Evolutionary conservation across 352 stramenopile genomes (phyloP), one percentile per base, ranked within the genome.

Genomic region (Globisporangium mamillatum): DNA sequence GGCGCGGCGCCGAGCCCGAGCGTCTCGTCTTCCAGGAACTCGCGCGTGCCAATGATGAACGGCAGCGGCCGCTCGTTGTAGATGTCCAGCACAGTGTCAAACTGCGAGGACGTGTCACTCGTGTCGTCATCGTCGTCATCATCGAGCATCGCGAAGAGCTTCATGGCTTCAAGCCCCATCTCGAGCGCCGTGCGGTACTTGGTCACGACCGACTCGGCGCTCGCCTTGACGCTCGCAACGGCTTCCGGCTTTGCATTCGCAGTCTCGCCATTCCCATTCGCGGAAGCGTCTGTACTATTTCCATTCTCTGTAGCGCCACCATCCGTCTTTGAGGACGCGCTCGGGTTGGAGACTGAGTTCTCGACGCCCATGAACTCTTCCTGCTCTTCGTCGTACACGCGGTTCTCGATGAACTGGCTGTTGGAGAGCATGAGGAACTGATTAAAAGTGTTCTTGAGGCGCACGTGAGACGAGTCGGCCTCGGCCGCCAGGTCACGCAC

Each of bases 341-440:
- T 70, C n/a, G 52, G 29, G 29, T 63, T 54, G 14, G 60, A 29
- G 1, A 53, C 63, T 0, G 36, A 54, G 3, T 59, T 71, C n/a
- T 79, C 81, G 3, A 71, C 63, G 52, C 69, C 75, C 20, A 84
- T 86, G 52, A 88, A 77, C 69, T 93, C 83, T 22, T 93, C 86
- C 64, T 94, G 87, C 55, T 95, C 87, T 54, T 95, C 86, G 70
- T 95, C 89, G 73, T 95, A 95, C 53, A 96, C 88, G 70, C 88
- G 88, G 70, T 95, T 95, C 69, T 96, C 89, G 52, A 96, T 92
- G 66, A 96, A 96, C 75, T 96, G 89, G 65, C 84, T 96, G 72
- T 96, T 92, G 14, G 76, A 90, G 22, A 94, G 77, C 86, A 93
- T 85, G 18, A 96, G 79, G 68, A 96, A 96, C 77, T 92, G 75